A percentile compares a stretch with the other conserved stretches of the same genome.
phyloP scores from a whole-genome alignment of 1,284 basidiomycete species.

The Athelia psychrophila region DNA sequence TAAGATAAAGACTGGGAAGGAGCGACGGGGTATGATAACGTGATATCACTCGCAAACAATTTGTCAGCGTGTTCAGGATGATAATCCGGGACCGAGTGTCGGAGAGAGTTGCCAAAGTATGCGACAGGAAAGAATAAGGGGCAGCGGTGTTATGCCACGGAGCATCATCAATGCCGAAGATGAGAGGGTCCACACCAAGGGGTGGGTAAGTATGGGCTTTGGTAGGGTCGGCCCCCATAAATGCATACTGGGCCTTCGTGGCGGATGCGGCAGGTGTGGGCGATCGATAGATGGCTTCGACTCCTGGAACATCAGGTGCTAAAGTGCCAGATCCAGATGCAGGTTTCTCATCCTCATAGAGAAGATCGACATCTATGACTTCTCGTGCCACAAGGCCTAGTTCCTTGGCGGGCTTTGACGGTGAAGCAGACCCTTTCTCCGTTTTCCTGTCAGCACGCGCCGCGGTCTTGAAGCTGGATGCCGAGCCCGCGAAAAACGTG shows the following conservation, averaged over 20 bases:
- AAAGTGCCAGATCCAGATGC: background rate
- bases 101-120: constrained; percentile 71
- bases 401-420: too few species aligned
- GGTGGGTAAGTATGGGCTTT: constrained; percentile 21
- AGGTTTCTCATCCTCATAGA: constrained; percentile 5
- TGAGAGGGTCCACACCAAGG: constrained; percentile 44
- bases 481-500: background rate
- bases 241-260: background rate
- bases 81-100: constrained; percentile 80
- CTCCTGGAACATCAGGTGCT: background rate
- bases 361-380: constrained; percentile 18
- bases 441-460: too few species aligned
- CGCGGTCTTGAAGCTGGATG: background rate
- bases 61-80: constrained; percentile 82
- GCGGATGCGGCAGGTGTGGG: too few species aligned
- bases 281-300: too few species aligned
- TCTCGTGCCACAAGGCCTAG: background rate
- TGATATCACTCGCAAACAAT: constrained; percentile 71
- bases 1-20: constrained; percentile 81
- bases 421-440: too few species aligned
- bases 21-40: constrained; percentile 70
- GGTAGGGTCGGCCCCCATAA: background rate
- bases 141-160: constrained; percentile 44
- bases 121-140: constrained; percentile 83
- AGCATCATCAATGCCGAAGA: constrained; percentile 32